A percentile compares a stretch with the other conserved stretches of the same genome.
These are phyloP conservation scores for Amanita fuliginea DNA, from an alignment of 768 basidiomycete species.

Conservation along the genomic window DNA sequence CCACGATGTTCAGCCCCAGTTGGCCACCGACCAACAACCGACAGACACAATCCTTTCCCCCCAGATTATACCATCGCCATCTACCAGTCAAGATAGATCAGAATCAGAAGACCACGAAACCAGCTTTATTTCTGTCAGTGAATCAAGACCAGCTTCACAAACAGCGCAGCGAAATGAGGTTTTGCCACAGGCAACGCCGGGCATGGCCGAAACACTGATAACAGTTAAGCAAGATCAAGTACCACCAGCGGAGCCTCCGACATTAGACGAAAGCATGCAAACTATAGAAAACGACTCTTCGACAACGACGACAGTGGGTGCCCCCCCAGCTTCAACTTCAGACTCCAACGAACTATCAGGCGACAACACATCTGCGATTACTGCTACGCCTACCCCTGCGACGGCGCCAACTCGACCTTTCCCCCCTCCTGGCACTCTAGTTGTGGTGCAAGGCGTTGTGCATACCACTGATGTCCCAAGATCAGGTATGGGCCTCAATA, in stretches of 20 bases:
- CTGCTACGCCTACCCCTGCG: slow-evolving; percentile 5
- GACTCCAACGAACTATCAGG: neutral
- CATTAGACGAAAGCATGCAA: neutral
- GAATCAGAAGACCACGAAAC: neutral
- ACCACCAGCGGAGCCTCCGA: neutral
- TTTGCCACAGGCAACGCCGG: neutral
- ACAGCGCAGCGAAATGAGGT: neutral
- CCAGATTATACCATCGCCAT: neutral
- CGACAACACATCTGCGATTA: neutral
- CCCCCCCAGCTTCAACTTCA: neutral
- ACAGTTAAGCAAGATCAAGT: slow-evolving; percentile 1
- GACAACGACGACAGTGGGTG: neutral
- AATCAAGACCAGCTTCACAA: neutral
- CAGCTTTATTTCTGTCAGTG: neutral
- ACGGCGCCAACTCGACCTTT: slow-evolving; percentile 30
- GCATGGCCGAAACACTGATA: slow-evolving; percentile 4
- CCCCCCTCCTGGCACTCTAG: slow-evolving; percentile 67
- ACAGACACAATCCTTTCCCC: neutral
- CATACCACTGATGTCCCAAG: slow-evolving; percentile 62
- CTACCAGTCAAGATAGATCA: neutral
- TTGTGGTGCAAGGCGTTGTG: slow-evolving; percentile 77
- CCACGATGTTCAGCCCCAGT: slow-evolving; percentile 1
- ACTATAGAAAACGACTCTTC: neutral
- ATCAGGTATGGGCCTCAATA: neutral
- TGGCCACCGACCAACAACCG: slow-evolving; percentile 6